Conservation (phyloP, 1,139 yeast genomes). For the Sporopachydermia cereana region DNA sequence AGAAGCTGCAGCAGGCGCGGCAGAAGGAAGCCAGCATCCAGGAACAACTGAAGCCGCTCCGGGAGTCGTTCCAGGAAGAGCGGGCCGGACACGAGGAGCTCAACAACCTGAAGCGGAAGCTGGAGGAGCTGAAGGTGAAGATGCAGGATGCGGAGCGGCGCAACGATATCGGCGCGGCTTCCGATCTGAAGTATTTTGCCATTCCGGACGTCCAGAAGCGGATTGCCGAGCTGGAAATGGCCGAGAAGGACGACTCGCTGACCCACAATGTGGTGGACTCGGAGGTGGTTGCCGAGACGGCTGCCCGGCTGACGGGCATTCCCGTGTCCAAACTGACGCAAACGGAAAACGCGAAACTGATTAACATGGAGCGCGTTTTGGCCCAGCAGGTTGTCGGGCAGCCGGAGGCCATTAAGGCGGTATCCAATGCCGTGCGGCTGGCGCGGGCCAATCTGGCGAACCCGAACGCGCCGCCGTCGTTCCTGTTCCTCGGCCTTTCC, state of each 20-base stretch:
- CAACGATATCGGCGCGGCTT: slow-evolving; percentile 87
- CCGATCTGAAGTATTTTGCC: slow-evolving; percentile 91
- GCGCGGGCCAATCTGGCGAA: slow-evolving; percentile 93
- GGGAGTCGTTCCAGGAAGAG: slow-evolving; percentile 79
- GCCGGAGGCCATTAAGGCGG: slow-evolving; percentile 91
- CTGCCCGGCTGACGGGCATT: slow-evolving; percentile 93
- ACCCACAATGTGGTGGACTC: slow-evolving; percentile 70
- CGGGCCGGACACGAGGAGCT: slow-evolving; percentile 86
- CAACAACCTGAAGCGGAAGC: slow-evolving; percentile 76
- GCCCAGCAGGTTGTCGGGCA: slow-evolving; percentile 88
- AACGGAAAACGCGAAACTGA: slow-evolving; percentile 87
- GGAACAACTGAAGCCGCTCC: slow-evolving; percentile 75
- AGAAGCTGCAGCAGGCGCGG: slow-evolving; percentile 68
- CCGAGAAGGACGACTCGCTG: slow-evolving; percentile 55
- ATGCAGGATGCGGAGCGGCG: slow-evolving; percentile 97
- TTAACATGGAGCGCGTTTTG: slow-evolving; percentile 85
- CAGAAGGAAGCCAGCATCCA: slow-evolving; percentile 73
- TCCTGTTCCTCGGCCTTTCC: slow-evolving; percentile 86
- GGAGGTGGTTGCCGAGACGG: slow-evolving; percentile 93
- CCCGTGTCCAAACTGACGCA: slow-evolving; percentile 96
- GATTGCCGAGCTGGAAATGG: slow-evolving; percentile 65
- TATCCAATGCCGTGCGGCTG: slow-evolving; percentile 85
- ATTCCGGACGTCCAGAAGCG: slow-evolving; percentile 81
- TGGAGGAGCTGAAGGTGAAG: slow-evolving; percentile 85
- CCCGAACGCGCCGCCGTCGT: slow-evolving; percentile 94